Conservation (phyloP, 2,329 filamentous ascomycete species). For the Alternaria dauci region DNA sequence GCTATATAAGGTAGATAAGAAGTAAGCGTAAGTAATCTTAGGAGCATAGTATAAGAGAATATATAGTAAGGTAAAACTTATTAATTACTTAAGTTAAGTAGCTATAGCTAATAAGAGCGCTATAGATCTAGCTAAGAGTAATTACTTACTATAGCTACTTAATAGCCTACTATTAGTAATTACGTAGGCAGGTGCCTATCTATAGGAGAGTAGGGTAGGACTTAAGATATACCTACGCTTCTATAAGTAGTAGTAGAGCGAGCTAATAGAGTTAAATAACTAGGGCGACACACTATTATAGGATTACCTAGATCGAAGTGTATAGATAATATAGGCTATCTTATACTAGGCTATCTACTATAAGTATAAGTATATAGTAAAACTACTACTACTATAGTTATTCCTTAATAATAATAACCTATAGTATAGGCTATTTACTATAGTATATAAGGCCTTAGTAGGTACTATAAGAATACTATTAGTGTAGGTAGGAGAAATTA, state of each 20-base stretch:
- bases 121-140: constrained; percentile 19
- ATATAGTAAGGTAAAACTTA: constrained; percentile 19
- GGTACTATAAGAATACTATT: constrained; percentile 13
- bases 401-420: constrained; percentile 37
- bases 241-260: constrained; percentile 39
- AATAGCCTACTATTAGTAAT: constrained; percentile 36
- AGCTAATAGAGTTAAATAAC: constrained; percentile 29
- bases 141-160: constrained; percentile 23
- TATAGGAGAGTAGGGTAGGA: constrained; percentile 28
- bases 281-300: constrained; percentile 21
- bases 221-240: constrained; percentile 29
- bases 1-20: constrained; percentile 2
- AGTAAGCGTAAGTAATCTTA: constrained; percentile 28
- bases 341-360: constrained; percentile 39
- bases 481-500: constrained; percentile 25
- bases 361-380: constrained; percentile 28
- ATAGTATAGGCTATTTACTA: constrained; percentile 36
- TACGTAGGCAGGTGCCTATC: constrained; percentile 32
- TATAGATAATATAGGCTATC: constrained; percentile 46
- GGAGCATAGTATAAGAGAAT: constrained; percentile 24
- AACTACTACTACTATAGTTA: constrained; percentile 41
- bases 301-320: constrained; percentile 35
- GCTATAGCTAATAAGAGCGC: constrained; percentile 12
- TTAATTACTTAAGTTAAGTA: background rate
- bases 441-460: constrained; percentile 8